Conservation (phyloP, 140 eudicot species). For the Erigeron philadelphicus region DNA sequence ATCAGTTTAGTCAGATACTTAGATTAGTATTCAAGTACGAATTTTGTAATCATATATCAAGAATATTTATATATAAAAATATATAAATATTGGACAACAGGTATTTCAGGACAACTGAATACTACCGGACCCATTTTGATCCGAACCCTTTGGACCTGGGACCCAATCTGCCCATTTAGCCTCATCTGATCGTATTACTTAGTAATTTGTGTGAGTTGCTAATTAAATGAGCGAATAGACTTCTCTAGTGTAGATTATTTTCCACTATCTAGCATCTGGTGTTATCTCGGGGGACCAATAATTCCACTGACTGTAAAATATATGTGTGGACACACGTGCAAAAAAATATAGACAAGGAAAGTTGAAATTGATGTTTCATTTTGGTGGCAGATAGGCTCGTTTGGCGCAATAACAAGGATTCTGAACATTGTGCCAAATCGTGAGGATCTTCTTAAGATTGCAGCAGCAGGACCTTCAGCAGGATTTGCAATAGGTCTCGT, state of each 20-base stretch:
- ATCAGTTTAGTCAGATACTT: neutral
- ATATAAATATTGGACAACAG: neutral
- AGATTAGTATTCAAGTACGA: neutral
- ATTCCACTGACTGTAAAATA: neutral
- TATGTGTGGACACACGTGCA: neutral
- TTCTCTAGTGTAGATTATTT: neutral
- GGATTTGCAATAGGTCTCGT: slow-evolving; percentile 76
- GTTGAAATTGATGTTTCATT: slow-evolving; percentile 36
- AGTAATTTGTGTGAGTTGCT: slow-evolving; percentile 5
- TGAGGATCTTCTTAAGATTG: slow-evolving; percentile 86
- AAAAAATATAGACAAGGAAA: neutral
- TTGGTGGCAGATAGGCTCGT: slow-evolving; percentile 98
- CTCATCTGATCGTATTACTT: neutral
- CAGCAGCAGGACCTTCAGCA: slow-evolving; percentile 92
- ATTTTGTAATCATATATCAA: neutral
- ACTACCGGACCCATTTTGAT: neutral
- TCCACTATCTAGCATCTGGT: neutral
- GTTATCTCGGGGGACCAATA: neutral
- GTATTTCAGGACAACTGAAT: neutral
- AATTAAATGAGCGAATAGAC: slow-evolving; percentile 16
- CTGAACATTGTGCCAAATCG: slow-evolving; percentile 78
- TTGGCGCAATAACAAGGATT: slow-evolving; percentile 91
- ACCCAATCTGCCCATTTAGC: neutral
- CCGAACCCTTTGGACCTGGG: neutral
- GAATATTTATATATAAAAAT: neutral